These are phyloP conservation scores for Leccinum barrowsii DNA, from an alignment of 768 basidiomycete genomes.

Conservation along the genomic window DNA sequence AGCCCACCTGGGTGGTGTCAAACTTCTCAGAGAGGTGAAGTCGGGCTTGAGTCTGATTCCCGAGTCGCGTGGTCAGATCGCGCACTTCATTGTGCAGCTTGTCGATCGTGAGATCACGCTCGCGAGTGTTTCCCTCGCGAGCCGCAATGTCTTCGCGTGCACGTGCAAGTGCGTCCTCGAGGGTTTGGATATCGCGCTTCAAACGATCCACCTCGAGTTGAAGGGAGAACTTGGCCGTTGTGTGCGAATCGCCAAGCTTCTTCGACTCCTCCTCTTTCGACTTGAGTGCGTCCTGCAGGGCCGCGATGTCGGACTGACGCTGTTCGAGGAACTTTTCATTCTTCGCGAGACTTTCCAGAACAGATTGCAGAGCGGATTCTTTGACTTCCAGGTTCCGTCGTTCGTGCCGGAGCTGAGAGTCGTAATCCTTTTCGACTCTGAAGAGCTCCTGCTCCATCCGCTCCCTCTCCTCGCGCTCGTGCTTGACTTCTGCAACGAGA, in stretches of 20 bases:
- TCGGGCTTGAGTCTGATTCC: constrained; percentile 82
- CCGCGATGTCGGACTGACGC: constrained; percentile 71
- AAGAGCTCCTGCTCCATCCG: constrained; percentile 52
- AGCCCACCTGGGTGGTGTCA: constrained; percentile 58
- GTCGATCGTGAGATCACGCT: constrained; percentile 72
- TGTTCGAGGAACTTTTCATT: constrained; percentile 61
- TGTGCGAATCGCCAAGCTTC: constrained; percentile 79
- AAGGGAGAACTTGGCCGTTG: constrained; percentile 77
- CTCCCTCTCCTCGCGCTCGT: constrained; percentile 56
- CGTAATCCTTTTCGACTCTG: constrained; percentile 57
- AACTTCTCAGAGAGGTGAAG: constrained; percentile 88
- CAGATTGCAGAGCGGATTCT: constrained; percentile 61
- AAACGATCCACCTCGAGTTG: constrained; percentile 88
- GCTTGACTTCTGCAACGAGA: constrained; percentile 58
- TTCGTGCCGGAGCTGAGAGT: constrained; percentile 55
- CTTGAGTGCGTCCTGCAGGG: constrained; percentile 71
- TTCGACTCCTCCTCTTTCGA: constrained; percentile 72
- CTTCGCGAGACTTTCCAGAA: constrained; percentile 60
- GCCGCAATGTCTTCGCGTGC: constrained; percentile 67
- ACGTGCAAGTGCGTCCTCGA: constrained; percentile 75
- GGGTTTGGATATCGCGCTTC: constrained; percentile 75
- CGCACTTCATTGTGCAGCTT: constrained; percentile 75
- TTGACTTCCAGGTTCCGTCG: constrained; percentile 67
- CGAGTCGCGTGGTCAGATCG: constrained; percentile 74
- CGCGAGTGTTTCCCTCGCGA: constrained; percentile 59